Percentiles rank a stretch among this genome's conserved stretches.
Conservation (phyloP, 2,329 filamentous ascomycete species). For the Aspergillus ochraceoroseus region DNA sequence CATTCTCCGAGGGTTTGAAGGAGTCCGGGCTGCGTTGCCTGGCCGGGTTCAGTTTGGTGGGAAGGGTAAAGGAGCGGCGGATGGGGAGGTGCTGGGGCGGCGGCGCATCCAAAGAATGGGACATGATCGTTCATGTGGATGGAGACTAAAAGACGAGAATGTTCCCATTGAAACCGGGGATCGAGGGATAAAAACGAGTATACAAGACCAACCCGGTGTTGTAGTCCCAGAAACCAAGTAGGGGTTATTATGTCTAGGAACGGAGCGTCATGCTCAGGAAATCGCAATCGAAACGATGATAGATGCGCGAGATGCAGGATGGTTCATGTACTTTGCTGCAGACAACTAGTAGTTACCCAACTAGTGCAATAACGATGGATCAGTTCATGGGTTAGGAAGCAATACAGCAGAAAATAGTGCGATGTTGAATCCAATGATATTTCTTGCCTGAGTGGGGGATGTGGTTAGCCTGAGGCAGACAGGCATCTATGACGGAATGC, state of each 20-base stretch:
- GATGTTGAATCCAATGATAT: not conserved
- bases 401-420: too few relatives aligned
- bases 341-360: too few relatives aligned
- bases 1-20: slow-evolving; percentile 33
- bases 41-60: slow-evolving; percentile 31
- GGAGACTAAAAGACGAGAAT: slow-evolving; percentile 9
- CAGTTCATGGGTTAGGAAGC: too few relatives aligned
- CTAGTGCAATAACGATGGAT: too few relatives aligned
- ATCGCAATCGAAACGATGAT: not conserved
- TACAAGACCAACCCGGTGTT: too few relatives aligned
- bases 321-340: not conserved
- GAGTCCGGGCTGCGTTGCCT: slow-evolving; percentile 28
- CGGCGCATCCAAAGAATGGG: slow-evolving; percentile 29
- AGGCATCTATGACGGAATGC: too few relatives aligned
- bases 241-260: too few relatives aligned
- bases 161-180: too few relatives aligned
- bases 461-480: slow-evolving; percentile 1
- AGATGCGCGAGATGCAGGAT: not conserved
- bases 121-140: slow-evolving; percentile 30
- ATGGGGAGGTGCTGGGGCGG: slow-evolving; percentile 27
- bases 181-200: not conserved
- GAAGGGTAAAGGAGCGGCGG: slow-evolving; percentile 37
- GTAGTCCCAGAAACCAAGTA: too few relatives aligned
- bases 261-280: not conserved
- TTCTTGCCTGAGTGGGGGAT: too few relatives aligned